Base-by-base conservation (phyloP, 768 basidiomycete species). In the Leccinum imitatum region DNA sequence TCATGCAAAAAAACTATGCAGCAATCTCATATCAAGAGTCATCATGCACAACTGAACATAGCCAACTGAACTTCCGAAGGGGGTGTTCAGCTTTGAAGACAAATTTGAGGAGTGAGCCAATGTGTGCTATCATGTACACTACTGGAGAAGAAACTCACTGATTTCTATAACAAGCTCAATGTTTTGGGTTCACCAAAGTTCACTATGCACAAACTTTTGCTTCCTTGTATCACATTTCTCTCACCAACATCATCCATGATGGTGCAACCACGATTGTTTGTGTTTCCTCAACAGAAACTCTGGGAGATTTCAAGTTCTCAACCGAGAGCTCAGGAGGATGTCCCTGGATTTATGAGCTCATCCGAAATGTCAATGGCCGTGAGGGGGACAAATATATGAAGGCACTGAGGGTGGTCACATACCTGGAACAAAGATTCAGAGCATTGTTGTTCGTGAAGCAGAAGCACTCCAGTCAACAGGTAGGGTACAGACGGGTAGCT, bases 401-500 rank as follows among this genome's bases (percentile, higher is more conserved):
- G 27, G 27, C 27, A 27, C 27, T 27, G 7, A 27, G 27, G 27
- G 27, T 27, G 8, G 27, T 27, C 27, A 27, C 27, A 27, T 27
- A 27, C 27, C 27, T 27, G 27, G 27, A 27, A 27, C 27, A 27
- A 27, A 27, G 27, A 27, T 27, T 27, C 27, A 27, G 27, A 27
- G 27, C 27, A 27, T 27, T 65, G 8, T 44, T 57, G 27, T 60
- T 64, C 13, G 41, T n/a, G 11, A 53, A 60, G 19, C 58, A 65
- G 11, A 55, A 64, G 15, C 37, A 37, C 56, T 21, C 46, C 3
- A 3, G 19, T 35, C 53, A 31, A 6, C 35, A 23, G 15, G 14
- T 15, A 21, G 23, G 23, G 48, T 46, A 63, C 73, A 75, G 65
- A 19, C 67, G 61, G 47, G 37, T 63, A 19, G 63, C 27, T 27